Evolutionary conservation across 2,329 filamentous ascomycete species (phyloP).

Genomic region (Colletotrichum magnum): DNA sequence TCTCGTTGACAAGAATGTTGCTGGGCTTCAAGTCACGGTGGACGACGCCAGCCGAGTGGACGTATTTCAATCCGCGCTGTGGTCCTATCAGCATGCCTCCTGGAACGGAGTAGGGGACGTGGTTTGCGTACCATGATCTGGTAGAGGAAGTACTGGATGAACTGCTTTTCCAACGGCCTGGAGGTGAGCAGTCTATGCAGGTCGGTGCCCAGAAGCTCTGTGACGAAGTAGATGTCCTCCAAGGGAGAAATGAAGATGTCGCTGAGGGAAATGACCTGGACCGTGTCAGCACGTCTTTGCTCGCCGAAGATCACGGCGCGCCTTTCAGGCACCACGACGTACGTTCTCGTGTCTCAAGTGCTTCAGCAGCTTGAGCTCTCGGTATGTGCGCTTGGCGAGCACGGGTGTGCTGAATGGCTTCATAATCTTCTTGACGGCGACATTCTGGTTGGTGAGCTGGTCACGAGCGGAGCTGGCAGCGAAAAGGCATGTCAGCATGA

Average conservation of each 20-base stretch:
- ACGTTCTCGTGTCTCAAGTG: constrained; percentile 98
- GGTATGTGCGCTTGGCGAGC: constrained; percentile 96
- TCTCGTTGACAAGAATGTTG: constrained; percentile 99
- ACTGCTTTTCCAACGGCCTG: constrained; percentile 97
- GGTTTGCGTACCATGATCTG: constrained; percentile 88
- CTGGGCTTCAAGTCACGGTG: constrained; percentile 98
- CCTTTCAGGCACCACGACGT: constrained; percentile 43
- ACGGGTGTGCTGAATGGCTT: constrained; percentile 99
- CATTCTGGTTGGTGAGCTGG: constrained; percentile 95
- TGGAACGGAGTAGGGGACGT: not conserved
- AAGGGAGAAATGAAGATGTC: constrained; percentile 99
- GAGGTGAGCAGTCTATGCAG: constrained; percentile 96
- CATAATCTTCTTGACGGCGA: constrained; percentile 99
- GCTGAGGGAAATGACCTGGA: constrained; percentile 93
- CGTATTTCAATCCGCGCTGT: constrained; percentile 97
- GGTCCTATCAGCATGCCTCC: constrained; percentile 34
- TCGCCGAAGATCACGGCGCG: constrained; percentile 5
- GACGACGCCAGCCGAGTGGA: constrained; percentile 97
- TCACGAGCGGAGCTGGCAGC: constrained; percentile 88
- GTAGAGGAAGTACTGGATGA: constrained; percentile 99
- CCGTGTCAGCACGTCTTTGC: constrained; percentile 42
- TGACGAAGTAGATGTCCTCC: constrained; percentile 99
- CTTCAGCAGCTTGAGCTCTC: constrained; percentile 97
- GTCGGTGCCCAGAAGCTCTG: constrained; percentile 96
- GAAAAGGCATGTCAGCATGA: constrained; percentile 24